Base-by-base conservation (phyloP, 129 eudicot species). In the Saposhnikovia divaricata region DNA sequence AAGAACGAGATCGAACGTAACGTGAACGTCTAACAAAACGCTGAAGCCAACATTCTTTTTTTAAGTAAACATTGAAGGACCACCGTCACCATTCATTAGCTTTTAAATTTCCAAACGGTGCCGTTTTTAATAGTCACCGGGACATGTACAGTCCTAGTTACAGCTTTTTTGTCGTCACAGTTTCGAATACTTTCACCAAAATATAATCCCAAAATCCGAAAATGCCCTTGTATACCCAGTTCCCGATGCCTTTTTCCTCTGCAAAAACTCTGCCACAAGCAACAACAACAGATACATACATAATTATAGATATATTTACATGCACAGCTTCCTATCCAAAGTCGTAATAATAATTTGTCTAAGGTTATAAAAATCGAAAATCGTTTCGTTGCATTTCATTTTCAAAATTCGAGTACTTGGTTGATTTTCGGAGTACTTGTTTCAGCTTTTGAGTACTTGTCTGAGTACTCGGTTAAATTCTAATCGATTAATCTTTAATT, bases 251-350 rank as follows among this genome's bases (percentile, higher is more conserved):
- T n/a, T 44, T 40, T 14, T 46, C 77, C 44, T 42, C 82, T 78
- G 82, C 84, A 61, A 78, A 44, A 47, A 71, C 55, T 19, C 84
- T 84, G 76, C 74, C 78, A 14, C 53, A 81, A 77, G 70, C 43
- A 79, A 57, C 76, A n/a, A n/a, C n/a, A n/a, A n/a, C n/a, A n/a
- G n/a, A n/a, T n/a, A n/a, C n/a, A n/a, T n/a, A n/a, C n/a, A n/a
- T n/a, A n/a, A n/a, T n/a, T n/a, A 77, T 37, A 74, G 11, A 59
- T 59, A n/a, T 59, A 59, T 25, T 21, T n/a, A 23, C 11, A 0
- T n/a, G 9, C 6, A 53, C 2, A 31, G 34, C 34, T 31, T 1
- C 34, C 34, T 31, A 31, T 31, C 34, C 34, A 31, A 31, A 31
- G 34, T n/a, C n/a, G n/a, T n/a, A n/a, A n/a, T n/a, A n/a, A n/a